phyloP scores from a whole-genome alignment of 1,139 yeast genomes.

The Schizosaccharomyces versatilis region DNA sequence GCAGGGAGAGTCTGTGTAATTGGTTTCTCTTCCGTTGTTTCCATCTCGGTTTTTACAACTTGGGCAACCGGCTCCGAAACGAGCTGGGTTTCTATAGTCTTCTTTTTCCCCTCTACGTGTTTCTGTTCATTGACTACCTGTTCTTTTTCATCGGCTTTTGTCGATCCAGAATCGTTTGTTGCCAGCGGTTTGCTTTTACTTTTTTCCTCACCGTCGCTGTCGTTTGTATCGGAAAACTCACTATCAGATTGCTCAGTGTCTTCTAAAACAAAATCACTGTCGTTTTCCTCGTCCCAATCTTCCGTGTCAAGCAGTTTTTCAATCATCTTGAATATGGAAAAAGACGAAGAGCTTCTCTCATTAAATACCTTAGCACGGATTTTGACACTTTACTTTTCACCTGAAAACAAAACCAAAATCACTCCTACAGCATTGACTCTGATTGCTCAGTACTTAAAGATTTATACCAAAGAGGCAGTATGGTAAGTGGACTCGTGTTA shows the following conservation, averaged over 20 bases:
- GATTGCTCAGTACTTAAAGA: neutral
- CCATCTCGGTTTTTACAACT: neutral
- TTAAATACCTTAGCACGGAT: constrained; percentile 3
- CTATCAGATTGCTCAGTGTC: neutral
- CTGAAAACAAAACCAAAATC: constrained; percentile 1
- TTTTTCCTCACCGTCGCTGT: neutral
- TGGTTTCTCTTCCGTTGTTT: neutral
- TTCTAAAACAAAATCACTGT: neutral
- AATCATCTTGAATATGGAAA: neutral
- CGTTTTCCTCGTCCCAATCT: neutral
- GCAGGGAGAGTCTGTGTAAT: neutral
- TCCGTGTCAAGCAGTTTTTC: neutral
- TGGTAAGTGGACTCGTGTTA: neutral
- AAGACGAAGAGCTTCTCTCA: neutral
- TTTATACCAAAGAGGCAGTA: constrained; percentile 2
- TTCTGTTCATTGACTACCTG: neutral
- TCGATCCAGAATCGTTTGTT: too few relatives aligned
- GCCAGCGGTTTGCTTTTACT: too few relatives aligned
- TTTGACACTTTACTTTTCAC: constrained; percentile 1
- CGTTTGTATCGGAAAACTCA: neutral
- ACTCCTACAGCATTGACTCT: neutral
- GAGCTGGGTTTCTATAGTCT: neutral
- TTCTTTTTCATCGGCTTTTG: too few relatives aligned
- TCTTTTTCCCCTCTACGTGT: neutral
- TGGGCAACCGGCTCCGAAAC: neutral